These are phyloP conservation scores for Atalantia buxifolia DNA, from an alignment of 345 rosid species.

Conservation along the genomic window DNA sequence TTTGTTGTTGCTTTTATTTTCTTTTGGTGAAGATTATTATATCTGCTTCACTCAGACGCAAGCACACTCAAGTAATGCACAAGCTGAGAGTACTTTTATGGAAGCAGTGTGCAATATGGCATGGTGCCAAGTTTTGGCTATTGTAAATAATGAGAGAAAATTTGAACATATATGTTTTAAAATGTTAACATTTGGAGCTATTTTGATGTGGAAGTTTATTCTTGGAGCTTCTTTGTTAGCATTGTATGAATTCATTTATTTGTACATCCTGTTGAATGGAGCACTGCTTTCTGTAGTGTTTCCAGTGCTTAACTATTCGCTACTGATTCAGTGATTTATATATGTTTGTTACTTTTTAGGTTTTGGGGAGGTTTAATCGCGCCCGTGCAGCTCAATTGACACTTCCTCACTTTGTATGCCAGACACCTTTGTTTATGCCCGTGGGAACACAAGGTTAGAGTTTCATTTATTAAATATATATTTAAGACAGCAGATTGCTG, in stretches of 20 bases:
- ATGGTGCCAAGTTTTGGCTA: neutral
- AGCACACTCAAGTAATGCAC: neutral
- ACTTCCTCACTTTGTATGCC: slow-evolving; percentile 64
- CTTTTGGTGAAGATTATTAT: neutral
- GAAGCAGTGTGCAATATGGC: neutral
- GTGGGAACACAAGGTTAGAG: slow-evolving; percentile 78
- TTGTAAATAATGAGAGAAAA: neutral
- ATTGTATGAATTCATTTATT: neutral
- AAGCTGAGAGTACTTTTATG: neutral
- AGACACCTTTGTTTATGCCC: slow-evolving; percentile 85
- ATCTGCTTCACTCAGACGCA: neutral
- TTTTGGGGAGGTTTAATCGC: slow-evolving; percentile 69
- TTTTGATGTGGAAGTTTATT: neutral
- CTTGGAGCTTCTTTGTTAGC: neutral
- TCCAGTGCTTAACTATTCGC: neutral
- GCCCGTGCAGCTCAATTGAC: slow-evolving; percentile 77
- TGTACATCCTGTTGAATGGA: neutral
- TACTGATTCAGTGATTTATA: neutral
- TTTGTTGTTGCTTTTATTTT: neutral
- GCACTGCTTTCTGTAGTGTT: neutral
- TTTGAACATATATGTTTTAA: neutral
- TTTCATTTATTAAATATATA: neutral
- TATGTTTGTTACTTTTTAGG: slow-evolving; percentile 25
- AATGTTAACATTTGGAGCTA: neutral
- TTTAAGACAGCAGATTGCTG: neutral